phyloP scores from a whole-genome alignment of 257 asterid genomes.

The Penstemon davidsonii region DNA sequence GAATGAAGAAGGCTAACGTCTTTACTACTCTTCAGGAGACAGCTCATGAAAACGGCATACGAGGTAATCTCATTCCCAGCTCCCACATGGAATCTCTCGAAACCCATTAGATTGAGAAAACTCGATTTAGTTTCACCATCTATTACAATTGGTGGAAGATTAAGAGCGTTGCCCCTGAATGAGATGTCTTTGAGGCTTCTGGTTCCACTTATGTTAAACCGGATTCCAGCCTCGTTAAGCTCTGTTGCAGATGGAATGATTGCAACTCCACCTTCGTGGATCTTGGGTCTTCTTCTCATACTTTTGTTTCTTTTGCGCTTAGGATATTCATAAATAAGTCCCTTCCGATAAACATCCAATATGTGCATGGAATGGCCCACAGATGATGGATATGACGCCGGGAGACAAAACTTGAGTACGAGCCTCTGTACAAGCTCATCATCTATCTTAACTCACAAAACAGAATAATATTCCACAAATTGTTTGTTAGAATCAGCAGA shows the following conservation, averaged over 20 bases:
- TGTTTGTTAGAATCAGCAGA: no score
- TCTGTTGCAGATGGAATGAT: conserved; percentile 56
- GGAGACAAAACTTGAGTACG: no score
- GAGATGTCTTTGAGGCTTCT: conserved; percentile 52
- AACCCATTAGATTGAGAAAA: conserved; percentile 38
- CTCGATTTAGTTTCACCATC: conserved; percentile 27
- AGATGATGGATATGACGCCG: no score
- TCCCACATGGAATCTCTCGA: conserved; percentile 42
- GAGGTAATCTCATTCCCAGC: conserved; percentile 43
- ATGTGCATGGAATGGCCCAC: conserved; percentile 28
- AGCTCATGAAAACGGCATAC: conserved; percentile 40
- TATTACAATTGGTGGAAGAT: conserved; percentile 37
- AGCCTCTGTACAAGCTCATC: no score
- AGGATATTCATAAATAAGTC: conserved; percentile 15
- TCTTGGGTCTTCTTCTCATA: not conserved
- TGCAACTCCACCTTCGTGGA: conserved; percentile 27
- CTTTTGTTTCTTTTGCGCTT: not conserved
- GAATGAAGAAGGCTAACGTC: conserved; percentile 43
- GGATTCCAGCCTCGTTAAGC: conserved; percentile 61
- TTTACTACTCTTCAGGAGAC: conserved; percentile 28
- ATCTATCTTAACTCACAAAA: no score
- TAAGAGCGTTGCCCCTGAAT: conserved; percentile 41
- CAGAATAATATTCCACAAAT: no score
- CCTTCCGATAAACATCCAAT: conserved; percentile 38
- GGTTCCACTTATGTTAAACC: conserved; percentile 31